These are phyloP conservation scores for Nepenthes mirabilis DNA, from an alignment of 148 eudicot species.

Conservation along the genomic window DNA sequence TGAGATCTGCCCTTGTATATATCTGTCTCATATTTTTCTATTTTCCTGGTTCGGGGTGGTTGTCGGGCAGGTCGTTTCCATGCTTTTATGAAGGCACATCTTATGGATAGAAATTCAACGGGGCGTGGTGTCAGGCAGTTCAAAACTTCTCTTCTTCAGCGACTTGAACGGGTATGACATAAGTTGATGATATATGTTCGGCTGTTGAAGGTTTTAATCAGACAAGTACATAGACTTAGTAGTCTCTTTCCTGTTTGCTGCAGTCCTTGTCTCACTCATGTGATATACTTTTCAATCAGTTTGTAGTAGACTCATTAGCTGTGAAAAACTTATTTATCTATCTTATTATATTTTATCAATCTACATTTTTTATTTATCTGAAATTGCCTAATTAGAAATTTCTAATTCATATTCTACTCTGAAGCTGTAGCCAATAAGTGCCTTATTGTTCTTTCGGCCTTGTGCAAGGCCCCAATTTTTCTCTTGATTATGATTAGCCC, in stretches of 20 bases:
- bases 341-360: background rate
- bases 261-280: too few species aligned
- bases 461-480: too few species aligned
- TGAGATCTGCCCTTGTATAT: too few species aligned
- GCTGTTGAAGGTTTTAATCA: background rate
- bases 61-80: slow-evolving; percentile 73
- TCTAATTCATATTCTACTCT: too few species aligned
- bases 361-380: too few species aligned
- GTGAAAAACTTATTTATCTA: background rate
- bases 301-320: background rate
- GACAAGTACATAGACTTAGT: background rate
- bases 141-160: slow-evolving; percentile 88
- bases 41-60: background rate
- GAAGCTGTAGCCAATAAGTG: too few species aligned
- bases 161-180: slow-evolving; percentile 76
- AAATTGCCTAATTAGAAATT: too few species aligned
- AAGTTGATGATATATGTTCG: background rate
- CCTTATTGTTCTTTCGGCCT: too few species aligned
- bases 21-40: too few species aligned
- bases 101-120: slow-evolving; percentile 76
- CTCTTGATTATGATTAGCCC: too few species aligned
- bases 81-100: slow-evolving; percentile 91
- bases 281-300: too few species aligned
- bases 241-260: too few species aligned
- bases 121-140: slow-evolving; percentile 96